Evolutionary conservation across 129 eudicot species (phyloP), one percentile per base, ranked within the genome.

Genomic region (Tagetes erecta): DNA sequence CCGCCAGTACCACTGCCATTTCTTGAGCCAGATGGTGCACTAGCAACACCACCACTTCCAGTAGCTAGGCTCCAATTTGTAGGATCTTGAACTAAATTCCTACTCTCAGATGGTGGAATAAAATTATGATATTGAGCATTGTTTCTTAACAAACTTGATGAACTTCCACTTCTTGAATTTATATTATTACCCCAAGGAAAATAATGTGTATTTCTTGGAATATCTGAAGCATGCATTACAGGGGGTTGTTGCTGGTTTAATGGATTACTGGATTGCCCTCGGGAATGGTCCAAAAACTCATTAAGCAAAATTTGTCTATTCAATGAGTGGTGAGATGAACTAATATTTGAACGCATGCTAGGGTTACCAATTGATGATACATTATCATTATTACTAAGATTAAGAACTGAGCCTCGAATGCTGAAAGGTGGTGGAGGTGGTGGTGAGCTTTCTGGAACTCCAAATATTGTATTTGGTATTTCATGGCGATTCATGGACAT

Each of bases 11-110:
- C 80, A 62, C 39, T 39, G 9, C 13, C 53, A 6, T 44, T 50
- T 67, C 83, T 62, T 4, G 89, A 85, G 56, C 84, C 83, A 77
- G 88, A 81, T 31, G 85, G 73, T 51, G 67, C 46, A 33, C 78
- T 84, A 59, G 56, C 55, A 6, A 82, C 82, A 31, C 79, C 85
- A 39, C 76, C 75, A 77, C 71, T 85, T 64, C 82, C 86, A 40
- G 84, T 79, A 72, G 75, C 80, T 66, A 81, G 76, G 68, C 86
- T 85, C 88, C 85, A 80, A 84, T 65, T 72, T 51, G 85, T 79
- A 60, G 90, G 85, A 51, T 88, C 92, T 82, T 78, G 97, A 53
- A 76, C 76, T 74, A 75, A 3, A 68, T 73, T 85, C 75, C 81
- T 81, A 0, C 83, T 73, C 78, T 85, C 92, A 0, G 84, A 46